Evolutionary conservation across 1,284 basidiomycete genomes (phyloP), one percentile per base, ranked within the genome.

Genomic region (Uromyces viciae-fabae): DNA sequence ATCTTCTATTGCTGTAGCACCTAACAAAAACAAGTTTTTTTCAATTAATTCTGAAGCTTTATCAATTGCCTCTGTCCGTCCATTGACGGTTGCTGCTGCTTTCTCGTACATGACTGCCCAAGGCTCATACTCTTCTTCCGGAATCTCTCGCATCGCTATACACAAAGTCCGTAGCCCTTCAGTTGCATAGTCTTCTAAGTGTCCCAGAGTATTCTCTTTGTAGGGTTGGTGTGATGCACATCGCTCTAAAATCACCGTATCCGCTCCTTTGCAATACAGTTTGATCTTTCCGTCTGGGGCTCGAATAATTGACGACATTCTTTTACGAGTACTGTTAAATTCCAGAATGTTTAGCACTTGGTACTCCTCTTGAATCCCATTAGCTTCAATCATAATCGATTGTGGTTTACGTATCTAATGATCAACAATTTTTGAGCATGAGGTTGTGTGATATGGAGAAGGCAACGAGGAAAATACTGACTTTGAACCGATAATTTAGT

Each of bases 1-100:
- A 87, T 99, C 97, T 86, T 99, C 97, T 83, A 99, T 96, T 7
- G 97, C 97, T 0, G 97, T 99, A 11, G 97, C 96, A 11, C 97
- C 97, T 1, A 99, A 89, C 25, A 99, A 85, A 83, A 93, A 92
- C 84, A 99, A 88, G 83, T 98, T 94, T 85, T 93, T 92, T 88
- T 99, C 97, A 82, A 99, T 96, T 81, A 96, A 88, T 86, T 98
- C 97, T 0, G 97, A 95, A 0, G 94, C 97, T 83, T 91, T 90
- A 86, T 99, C 97, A 40, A 99, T 89, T 17, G 94, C 96, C 75
- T 98, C 97, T 14, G 92, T 92, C 75, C 96, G 92, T 0, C 94
- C 94, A 82, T 93, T 93, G 87, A 99, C 92, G 28, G 94, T 95
- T 14, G 93, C 89, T 0, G 96, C 95, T 0, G 97, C 97, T 84